Base-by-base conservation (phyloP, 768 basidiomycete species). In the Amyloporia xantha region DNA sequence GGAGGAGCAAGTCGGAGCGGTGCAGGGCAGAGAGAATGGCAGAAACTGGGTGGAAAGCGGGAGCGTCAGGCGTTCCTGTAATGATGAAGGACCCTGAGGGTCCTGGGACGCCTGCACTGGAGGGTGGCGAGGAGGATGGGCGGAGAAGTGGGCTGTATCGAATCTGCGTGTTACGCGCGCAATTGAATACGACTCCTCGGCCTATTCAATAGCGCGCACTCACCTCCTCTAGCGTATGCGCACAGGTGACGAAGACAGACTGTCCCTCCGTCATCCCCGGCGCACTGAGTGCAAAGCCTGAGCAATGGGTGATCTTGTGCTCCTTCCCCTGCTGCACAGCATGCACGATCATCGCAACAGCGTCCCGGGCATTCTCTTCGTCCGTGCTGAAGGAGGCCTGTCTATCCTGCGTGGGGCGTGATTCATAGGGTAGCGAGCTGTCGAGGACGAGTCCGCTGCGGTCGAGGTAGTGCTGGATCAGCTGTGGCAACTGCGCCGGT, bases 171-270 rank as follows among this genome's bases (percentile, higher is more conserved):
- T 4, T 20, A 5, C 9, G 17, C 5, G 9, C 19, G 23, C 6
- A 15, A 6, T 7, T 6, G 9, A 17, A 9, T 9, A 21, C 20
- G 24, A 23, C 19, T 6, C 41, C 41, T 25, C 48, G 27, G 12
- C 35, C 41, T 33, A 27, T 42, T 19, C 38, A 40, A 21, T 40
- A 15, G 9, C 19, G 38, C 33, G 33, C 33, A 50, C 67, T 57
- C 57, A 72, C 81, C 76, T 81, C 75, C 62, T 83, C 76, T 23
- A 85, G 59, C 2, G 82, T 81, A 60, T 84, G 83, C 5, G 76
- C 78, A 55, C 82, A 84, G 10, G 77, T 77, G 20, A 81, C 51
- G 28, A 83, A 56, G 13, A 77, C 53, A 6, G 66, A 57, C 48
- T 70, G 64, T 7, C 60, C 50, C 47, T 60, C 48, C 40, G 53